These are phyloP conservation scores for Pyrus communis DNA, from an alignment of 306 rosid species.

Conservation along the genomic window DNA sequence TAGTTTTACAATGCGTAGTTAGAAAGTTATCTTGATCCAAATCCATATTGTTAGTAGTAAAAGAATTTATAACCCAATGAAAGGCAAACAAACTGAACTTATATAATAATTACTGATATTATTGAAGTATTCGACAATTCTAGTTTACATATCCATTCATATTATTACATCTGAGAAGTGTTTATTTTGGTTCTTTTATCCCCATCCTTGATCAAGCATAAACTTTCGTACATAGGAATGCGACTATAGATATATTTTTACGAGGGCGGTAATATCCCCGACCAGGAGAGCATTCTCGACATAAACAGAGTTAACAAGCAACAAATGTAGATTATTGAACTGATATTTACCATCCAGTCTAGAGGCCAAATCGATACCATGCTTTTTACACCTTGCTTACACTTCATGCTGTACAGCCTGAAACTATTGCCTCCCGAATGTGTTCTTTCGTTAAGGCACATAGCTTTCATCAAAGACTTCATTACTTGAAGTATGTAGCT, in stretches of 20 bases:
- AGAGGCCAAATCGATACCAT: not conserved
- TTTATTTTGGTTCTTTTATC: not conserved
- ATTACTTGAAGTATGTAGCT: constrained; percentile 13
- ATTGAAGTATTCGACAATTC: not conserved
- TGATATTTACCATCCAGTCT: not conserved
- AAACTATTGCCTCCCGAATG: not conserved
- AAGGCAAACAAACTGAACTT: not conserved
- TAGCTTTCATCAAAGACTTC: not conserved
- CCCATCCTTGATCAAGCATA: not conserved
- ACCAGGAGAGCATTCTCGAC: not conserved
- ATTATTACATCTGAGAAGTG: not conserved
- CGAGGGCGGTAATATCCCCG: not conserved
- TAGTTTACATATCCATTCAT: not conserved
- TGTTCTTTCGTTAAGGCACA: not conserved
- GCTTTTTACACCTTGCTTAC: not conserved
- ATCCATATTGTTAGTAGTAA: not conserved
- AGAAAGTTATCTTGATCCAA: not conserved
- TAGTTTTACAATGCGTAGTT: not conserved
- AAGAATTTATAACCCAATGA: not conserved
- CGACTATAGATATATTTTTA: not conserved
- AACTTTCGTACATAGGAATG: not conserved
- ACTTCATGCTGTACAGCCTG: not conserved
- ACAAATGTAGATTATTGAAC: not conserved
- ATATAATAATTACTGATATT: not conserved
- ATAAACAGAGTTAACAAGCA: not conserved